Conservation (phyloP, 306 rosid genomes). For the Quercus dentata region DNA sequence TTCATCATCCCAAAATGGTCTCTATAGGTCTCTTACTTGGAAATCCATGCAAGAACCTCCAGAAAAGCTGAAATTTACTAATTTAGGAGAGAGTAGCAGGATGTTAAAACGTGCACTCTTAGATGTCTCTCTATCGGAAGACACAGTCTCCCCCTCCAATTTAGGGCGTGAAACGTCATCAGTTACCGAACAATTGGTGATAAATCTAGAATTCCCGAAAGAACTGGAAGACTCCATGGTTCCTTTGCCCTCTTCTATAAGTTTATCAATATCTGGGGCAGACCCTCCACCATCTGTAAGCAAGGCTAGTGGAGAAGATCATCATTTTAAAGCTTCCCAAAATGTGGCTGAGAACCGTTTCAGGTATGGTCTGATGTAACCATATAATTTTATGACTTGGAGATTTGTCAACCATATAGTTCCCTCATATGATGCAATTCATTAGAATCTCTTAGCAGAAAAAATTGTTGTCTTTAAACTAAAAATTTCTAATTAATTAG, state of each 20-base stretch:
- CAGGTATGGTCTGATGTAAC: slow-evolving; percentile 55
- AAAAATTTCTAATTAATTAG: not conserved
- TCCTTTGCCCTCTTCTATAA: slow-evolving; percentile 63
- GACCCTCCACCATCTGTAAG: slow-evolving; percentile 32
- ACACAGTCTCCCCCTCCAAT: slow-evolving; percentile 39
- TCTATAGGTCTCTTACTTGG: slow-evolving; percentile 41
- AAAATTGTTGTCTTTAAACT: not conserved
- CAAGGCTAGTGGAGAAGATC: slow-evolving; percentile 36
- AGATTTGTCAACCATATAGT: slow-evolving; percentile 3
- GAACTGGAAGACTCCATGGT: slow-evolving; percentile 35
- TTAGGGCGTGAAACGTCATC: slow-evolving; percentile 24
- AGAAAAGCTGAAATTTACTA: slow-evolving; percentile 48
- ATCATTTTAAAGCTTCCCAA: slow-evolving; percentile 33
- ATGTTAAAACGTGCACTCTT: slow-evolving; percentile 70
- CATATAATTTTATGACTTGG: not conserved
- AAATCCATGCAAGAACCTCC: slow-evolving; percentile 44
- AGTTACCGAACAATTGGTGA: slow-evolving; percentile 49
- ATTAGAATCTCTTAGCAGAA: not conserved
- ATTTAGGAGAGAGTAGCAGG: slow-evolving; percentile 51
- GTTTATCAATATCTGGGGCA: slow-evolving; percentile 50
- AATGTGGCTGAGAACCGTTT: slow-evolving; percentile 71
- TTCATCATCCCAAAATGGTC: slow-evolving; percentile 47
- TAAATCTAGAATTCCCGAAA: slow-evolving; percentile 56
- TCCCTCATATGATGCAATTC: slow-evolving; percentile 1
- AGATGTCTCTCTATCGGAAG: slow-evolving; percentile 44